Base-by-base conservation (phyloP, 106 monocot species). In the Phalaenopsis aphrodite region DNA sequence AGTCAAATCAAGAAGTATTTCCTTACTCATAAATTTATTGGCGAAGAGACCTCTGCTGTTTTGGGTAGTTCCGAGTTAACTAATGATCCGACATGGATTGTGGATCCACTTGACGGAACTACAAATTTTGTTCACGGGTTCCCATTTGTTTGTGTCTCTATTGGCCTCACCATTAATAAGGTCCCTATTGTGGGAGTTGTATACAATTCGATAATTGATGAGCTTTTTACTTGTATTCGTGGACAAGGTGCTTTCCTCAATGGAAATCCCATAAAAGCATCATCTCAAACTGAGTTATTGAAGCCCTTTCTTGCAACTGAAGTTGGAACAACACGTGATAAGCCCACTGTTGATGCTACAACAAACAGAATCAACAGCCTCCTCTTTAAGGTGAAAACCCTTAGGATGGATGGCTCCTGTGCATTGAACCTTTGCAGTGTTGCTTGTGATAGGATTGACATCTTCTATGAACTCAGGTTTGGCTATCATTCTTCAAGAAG, bases 61-160 rank as follows among this genome's bases (percentile, higher is more conserved):
- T 88, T 49, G 76, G 96, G 96, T 39, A 91, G 88, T 77, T 82
- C 85, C 42, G 91, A 91, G 80, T 84, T 96, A 43, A 94, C 92
- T 6, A 90, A 94, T 79, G 78, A 92, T 79, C 94, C 97, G 45
- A 98, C 94, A 36, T 98, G 97, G 97, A 98, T 98, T n/a, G 90
- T 98, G 10, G 94, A 98, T 64, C 97, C 97, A 42, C 90, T 98
- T 16, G 97, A 98, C 83, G 97, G 97, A 69, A 98, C 97, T 45
- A 98, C 94, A 77, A 98, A 98, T 79, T 98, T 98, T 82, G 97
- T 92, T 48, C 97, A 98, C 85, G 97, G 97, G 75, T 98, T 92
- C 81, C 97, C 97, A 7, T 94, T 92, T 88, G 92, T 98, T 2
- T 98, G 97, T 78, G 94, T 98, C 4, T 98, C 97, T 10, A 98